These are phyloP conservation scores for Aspergillus cristatus DNA, from an alignment of 495 filamentous ascomycete species.

Conservation along the genomic window DNA sequence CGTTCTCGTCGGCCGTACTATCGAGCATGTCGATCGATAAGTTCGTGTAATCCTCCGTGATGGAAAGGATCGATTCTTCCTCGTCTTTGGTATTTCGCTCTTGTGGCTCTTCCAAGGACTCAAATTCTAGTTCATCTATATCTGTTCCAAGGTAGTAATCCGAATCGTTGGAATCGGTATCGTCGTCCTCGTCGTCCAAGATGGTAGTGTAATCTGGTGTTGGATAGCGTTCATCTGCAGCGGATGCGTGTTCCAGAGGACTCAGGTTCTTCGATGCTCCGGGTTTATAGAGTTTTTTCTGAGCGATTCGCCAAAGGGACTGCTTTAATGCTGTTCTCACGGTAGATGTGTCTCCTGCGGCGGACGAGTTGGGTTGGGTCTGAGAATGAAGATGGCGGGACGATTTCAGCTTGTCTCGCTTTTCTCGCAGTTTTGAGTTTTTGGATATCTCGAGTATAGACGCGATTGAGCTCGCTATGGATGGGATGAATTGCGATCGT, in stretches of 20 bases:
- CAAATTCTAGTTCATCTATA: not conserved
- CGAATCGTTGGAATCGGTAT: not conserved
- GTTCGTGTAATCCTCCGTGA: not conserved
- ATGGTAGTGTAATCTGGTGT: not conserved
- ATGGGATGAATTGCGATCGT: slow-evolving; percentile 24
- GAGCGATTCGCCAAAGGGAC: slow-evolving; percentile 22
- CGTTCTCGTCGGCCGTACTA: not conserved
- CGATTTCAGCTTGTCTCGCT: slow-evolving; percentile 3
- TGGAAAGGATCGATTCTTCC: not conserved
- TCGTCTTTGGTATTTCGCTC: not conserved
- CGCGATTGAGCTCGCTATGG: slow-evolving; percentile 24
- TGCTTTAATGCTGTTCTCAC: slow-evolving; percentile 9
- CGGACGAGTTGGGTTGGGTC: not conserved
- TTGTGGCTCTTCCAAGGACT: not conserved
- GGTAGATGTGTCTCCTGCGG: not conserved
- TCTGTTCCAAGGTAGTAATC: slow-evolving; percentile 1
- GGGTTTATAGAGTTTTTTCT: slow-evolving; percentile 12
- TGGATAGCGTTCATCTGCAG: not conserved
- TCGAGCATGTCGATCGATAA: not conserved
- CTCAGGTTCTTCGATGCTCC: slow-evolving; percentile 4
- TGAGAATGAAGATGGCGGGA: not conserved
- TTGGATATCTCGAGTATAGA: slow-evolving; percentile 19
- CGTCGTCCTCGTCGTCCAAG: not conserved
- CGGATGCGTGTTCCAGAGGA: not conserved
- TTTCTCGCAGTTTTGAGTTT: slow-evolving; percentile 7